phyloP scores from a whole-genome alignment of 2,329 filamentous ascomycete species.

The Cordyceps cateniannulata region DNA sequence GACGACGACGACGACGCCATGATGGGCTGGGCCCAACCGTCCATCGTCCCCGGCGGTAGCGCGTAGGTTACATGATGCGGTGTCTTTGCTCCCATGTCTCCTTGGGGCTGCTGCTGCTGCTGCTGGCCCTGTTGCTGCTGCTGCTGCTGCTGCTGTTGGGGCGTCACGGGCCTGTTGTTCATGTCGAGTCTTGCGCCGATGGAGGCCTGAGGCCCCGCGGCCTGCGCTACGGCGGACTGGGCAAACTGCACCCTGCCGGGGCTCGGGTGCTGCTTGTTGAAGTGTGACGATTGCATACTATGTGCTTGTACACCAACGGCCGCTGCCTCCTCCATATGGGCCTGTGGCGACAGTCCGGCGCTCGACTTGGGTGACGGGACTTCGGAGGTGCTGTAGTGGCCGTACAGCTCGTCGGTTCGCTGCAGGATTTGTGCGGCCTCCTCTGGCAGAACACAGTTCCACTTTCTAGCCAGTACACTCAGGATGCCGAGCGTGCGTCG shows the following conservation, averaged over 20 bases:
- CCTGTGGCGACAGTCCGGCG: conserved; percentile 22
- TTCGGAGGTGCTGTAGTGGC: conserved; percentile 58
- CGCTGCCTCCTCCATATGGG: conserved; percentile 21
- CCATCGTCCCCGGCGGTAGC: conserved; percentile 1
- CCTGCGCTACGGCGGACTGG: background rate
- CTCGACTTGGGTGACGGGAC: conserved; percentile 47
- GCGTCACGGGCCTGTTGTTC: background rate
- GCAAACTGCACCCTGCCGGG: conserved; percentile 6
- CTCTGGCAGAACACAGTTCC: conserved; percentile 79
- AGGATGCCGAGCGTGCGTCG: conserved; percentile 79
- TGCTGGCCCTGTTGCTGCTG: too few relatives aligned
- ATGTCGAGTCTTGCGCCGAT: conserved; percentile 8
- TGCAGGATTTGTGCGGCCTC: conserved; percentile 73
- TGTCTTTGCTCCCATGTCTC: background rate
- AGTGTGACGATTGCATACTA: conserved; percentile 7
- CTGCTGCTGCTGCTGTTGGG: background rate
- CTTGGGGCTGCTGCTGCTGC: conserved; percentile 3
- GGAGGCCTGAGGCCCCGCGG: background rate
- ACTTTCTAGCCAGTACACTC: conserved; percentile 78
- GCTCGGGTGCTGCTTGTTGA: conserved; percentile 11
- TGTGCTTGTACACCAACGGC: conserved; percentile 13
- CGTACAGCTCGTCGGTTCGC: conserved; percentile 74
- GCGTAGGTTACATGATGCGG: conserved; percentile 1
- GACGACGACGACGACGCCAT: background rate
- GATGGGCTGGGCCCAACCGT: conserved; percentile 1